Base-by-base conservation (phyloP, 1,139 yeast genomes). In the Eremothecium coryli region DNA sequence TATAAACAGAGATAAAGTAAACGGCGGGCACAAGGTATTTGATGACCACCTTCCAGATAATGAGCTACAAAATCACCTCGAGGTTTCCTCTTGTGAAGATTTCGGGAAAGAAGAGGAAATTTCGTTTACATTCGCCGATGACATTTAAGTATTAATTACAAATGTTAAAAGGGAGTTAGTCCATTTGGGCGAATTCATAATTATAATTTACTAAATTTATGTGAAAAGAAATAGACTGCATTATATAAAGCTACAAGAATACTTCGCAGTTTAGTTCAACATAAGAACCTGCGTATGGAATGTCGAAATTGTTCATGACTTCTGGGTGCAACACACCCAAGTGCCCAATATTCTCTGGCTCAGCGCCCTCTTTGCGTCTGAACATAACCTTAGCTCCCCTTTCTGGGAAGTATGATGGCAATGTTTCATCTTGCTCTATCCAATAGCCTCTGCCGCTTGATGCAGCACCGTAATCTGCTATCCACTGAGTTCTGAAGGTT, bases 251-350 rank as follows among this genome's bases (percentile, higher is more conserved):
- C 59, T 66, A 79, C 60, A 80, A 66, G 68, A 86, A 85, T 38
- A 78, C 80, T 63, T 88, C 93, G 35, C 93, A 76, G 57, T 88
- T 81, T 44, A 93, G 68, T 66, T 93, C 99, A 44, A 88, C 90
- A 42, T 82, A 71, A 30, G 95, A 82, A 27, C 84, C 86, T 52
- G 95, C 96, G 56, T 81, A 85, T 36, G 97, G 96, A 45, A 93
- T 75, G 46, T 86, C 97, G 55, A 86, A 93, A 54, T 72, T 66
- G 48, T 70, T 70, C 71, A 88, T 70, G 38, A 93, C 98, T 55
- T 82, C 86, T 23, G 99, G 99, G 60, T 93, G 99, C 54, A 93
- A 69, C 38, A 86, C 96, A 57, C 99, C 99, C 49, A 93, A 67
- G 32, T 76, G 65, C 46, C 99, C 99, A 52, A 93, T 72, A 35